Conservation (phyloP, 2,329 filamentous ascomycete species). For the Pseudogymnoascus pannorum region DNA sequence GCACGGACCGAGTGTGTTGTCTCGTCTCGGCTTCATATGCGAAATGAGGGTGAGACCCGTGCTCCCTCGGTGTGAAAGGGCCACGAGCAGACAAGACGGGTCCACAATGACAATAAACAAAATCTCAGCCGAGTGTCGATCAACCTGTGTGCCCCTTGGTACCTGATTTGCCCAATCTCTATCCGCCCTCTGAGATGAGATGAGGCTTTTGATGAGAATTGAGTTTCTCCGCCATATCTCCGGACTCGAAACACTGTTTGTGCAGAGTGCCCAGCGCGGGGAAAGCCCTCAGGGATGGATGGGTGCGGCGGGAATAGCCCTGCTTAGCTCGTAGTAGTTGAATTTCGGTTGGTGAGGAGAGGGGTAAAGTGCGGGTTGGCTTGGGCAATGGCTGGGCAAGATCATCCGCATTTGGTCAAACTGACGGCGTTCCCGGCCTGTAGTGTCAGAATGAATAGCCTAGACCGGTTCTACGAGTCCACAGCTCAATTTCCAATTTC, state of each 20-base stretch:
- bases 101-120: neutral
- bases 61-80: neutral
- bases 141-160: neutral
- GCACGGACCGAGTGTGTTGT: neutral
- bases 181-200: neutral
- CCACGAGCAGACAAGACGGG: neutral
- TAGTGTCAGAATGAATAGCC: slow-evolving; percentile 6
- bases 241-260: neutral
- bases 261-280: neutral
- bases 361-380: slow-evolving; percentile 3
- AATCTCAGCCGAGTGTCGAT: neutral
- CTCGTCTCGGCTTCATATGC: slow-evolving; percentile 2
- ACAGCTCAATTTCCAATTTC: neutral
- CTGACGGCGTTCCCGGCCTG: neutral
- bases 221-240: neutral
- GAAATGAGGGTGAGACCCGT: slow-evolving; percentile 1
- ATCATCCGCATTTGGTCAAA: neutral
- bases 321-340: neutral
- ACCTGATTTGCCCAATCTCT: neutral
- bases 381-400: neutral
- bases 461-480: neutral
- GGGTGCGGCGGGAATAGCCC: slow-evolving; percentile 4
- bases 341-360: slow-evolving; percentile 1
- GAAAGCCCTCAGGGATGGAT: neutral
- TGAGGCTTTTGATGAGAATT: too few species aligned